Evolutionary conservation across 2,329 filamentous ascomycete species (phyloP).

Genomic region (Ophiosphaerella narmari): DNA sequence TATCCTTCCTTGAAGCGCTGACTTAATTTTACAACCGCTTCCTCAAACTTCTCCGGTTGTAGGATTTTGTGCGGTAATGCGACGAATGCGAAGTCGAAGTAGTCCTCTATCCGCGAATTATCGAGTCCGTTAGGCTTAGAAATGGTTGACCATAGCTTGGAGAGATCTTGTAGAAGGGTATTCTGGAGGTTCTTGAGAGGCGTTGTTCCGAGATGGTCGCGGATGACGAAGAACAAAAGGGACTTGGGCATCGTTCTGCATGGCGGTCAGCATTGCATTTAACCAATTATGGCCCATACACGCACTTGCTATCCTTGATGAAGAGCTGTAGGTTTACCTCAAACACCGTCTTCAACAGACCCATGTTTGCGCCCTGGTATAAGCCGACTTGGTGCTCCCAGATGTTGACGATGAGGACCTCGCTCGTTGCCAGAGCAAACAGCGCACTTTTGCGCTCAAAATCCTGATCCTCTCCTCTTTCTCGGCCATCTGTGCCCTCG

Average conservation of each 20-base stretch:
- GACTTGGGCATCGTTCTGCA: constrained; percentile 81
- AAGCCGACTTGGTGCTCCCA: constrained; percentile 99
- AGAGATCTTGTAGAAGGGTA: constrained; percentile 87
- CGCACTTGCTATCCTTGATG: constrained; percentile 89
- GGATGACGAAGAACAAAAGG: constrained; percentile 97
- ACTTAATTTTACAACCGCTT: constrained; percentile 79
- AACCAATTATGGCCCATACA: constrained; percentile 13
- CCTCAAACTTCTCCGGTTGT: constrained; percentile 86
- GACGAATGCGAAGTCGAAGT: constrained; percentile 98
- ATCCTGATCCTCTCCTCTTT: constrained; percentile 96
- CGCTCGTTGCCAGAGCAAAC: constrained; percentile 95
- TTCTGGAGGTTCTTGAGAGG: constrained; percentile 87
- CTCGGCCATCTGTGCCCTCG: constrained; percentile 93
- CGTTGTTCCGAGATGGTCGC: constrained; percentile 91
- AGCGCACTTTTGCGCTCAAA: constrained; percentile 98
- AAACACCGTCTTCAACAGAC: constrained; percentile 95
- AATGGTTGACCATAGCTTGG: constrained; percentile 88
- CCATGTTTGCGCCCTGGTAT: constrained; percentile 99
- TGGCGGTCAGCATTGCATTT: constrained; percentile 23
- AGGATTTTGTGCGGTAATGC: constrained; percentile 96
- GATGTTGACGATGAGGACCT: constrained; percentile 97
- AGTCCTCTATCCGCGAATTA: constrained; percentile 87
- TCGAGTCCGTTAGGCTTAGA: constrained; percentile 91
- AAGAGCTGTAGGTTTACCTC: constrained; percentile 98
- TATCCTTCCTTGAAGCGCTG: constrained; percentile 82